Evolutionary conservation across 495 filamentous ascomycete species (phyloP), one percentile per base, ranked within the genome.

Genomic region (Rostrohypoxylon terebratum): DNA sequence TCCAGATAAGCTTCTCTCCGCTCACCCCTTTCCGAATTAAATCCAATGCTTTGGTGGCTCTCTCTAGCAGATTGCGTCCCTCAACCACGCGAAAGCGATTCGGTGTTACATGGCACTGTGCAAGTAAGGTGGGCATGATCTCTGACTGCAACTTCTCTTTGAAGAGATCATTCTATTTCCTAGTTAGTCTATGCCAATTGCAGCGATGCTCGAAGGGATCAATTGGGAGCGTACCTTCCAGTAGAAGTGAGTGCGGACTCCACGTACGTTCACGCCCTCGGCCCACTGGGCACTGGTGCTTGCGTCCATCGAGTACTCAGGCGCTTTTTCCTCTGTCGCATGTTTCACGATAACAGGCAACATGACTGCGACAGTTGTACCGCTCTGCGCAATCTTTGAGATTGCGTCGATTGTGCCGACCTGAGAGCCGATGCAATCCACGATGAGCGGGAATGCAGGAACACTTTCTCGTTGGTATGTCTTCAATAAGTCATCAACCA

Each of bases 361-460:
- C 76, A 89, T 80, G 28, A 87, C 73, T 1, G 84, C 87, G 1
- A 88, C 83, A 13, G 68, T 83, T 8, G 81, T 73, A 3, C 84
- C 84, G 13, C 51, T 72, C 68, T 79, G 72, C 1, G 81, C 84
- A 16, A 88, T 77, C 71, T 78, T 81, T 10, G 79, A 72, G 34
- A 87, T 68, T 1, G 82, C 82, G 6, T 57, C 63, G 31, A 87
- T 61, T 14, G 80, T 81, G 8, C 83, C 81, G 2, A 77, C 63
- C 42, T 75, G 70, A 0, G 81, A 84, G 6, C 86, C 86, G 58
- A 89, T 88, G 74, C 86, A 87, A 72, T 89, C 86, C 21, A 89
- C 59, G 7, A 88, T 77, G 38, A 80, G 77, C 31, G 81, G 79
- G 48, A 87, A 73, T 18, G 53, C 66, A 5, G 78, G 76, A 11